Evolutionary conservation across 2,329 filamentous ascomycete species (phyloP).

Genomic region (Penicillium freii): DNA sequence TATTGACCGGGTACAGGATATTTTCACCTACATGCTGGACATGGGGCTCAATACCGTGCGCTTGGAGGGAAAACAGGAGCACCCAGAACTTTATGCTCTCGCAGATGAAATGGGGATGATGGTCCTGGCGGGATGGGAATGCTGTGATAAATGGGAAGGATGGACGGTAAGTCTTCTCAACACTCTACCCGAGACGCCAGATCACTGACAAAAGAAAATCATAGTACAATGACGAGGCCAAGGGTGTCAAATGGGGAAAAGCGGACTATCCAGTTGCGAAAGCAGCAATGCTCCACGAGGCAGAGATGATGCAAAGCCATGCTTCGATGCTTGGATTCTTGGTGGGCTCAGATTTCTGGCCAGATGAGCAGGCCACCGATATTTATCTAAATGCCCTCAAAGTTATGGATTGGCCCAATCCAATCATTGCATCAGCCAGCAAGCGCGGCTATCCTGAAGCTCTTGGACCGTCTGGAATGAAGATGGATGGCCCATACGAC

Average conservation of each 20-base stretch:
- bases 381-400: conserved; percentile 55
- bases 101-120: conserved; percentile 61
- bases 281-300: conserved; percentile 59
- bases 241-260: conserved; percentile 50
- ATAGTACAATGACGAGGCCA: conserved; percentile 56
- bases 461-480: conserved; percentile 60
- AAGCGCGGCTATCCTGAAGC: conserved; percentile 53
- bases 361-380: conserved; percentile 55
- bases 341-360: conserved; percentile 64
- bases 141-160: conserved; percentile 67
- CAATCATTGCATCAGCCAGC: conserved; percentile 58
- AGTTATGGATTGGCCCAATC: conserved; percentile 55
- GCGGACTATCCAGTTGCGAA: conserved; percentile 57
- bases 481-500: conserved; percentile 66
- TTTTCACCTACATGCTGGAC: conserved; percentile 57
- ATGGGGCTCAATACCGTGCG: conserved; percentile 64
- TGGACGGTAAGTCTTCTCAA: conserved; percentile 44
- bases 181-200: background rate
- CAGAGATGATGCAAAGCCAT: conserved; percentile 58
- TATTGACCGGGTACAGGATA: conserved; percentile 45
- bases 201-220: background rate
- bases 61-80: conserved; percentile 64
- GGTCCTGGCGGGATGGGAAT: conserved; percentile 64
- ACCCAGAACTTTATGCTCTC: conserved; percentile 59
- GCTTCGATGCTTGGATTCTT: conserved; percentile 59